These are phyloP conservation scores for Pharnaceum exiguum DNA, from an alignment of 148 eudicot genomes.

Conservation along the genomic window DNA sequence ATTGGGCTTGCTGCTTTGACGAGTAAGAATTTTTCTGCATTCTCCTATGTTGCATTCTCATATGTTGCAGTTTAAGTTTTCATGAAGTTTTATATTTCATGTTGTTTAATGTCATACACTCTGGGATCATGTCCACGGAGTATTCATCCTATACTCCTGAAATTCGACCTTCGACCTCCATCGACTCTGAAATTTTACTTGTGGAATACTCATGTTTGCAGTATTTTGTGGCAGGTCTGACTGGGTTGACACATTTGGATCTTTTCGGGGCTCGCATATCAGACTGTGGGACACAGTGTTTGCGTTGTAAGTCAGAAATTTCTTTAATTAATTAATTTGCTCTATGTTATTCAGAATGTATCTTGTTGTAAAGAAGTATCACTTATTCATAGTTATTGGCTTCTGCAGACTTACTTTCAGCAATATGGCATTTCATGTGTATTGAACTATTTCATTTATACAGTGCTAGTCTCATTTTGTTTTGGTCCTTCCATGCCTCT, in stretches of 20 bases:
- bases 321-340: no score
- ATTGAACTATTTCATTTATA: no score
- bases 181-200: neutral
- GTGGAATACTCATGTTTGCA: neutral
- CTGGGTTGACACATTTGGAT: constrained; percentile 91
- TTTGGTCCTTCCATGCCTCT: no score
- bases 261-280: constrained; percentile 91
- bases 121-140: neutral
- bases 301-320: constrained; percentile 60
- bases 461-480: no score
- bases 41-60: neutral
- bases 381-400: no score
- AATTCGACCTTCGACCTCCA: no score
- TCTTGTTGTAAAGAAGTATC: no score
- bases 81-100: neutral
- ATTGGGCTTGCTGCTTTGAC: constrained; percentile 82
- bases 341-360: no score
- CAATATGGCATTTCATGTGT: no score
- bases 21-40: constrained; percentile 39
- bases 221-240: constrained; percentile 55
- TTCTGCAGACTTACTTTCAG: no score
- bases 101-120: neutral
- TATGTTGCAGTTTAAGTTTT: neutral
- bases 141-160: neutral
- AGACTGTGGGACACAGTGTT: constrained; percentile 60